These are phyloP conservation scores for Nakazawaea ambrosiae DNA, from an alignment of 805 yeast genomes.

Conservation along the genomic window DNA sequence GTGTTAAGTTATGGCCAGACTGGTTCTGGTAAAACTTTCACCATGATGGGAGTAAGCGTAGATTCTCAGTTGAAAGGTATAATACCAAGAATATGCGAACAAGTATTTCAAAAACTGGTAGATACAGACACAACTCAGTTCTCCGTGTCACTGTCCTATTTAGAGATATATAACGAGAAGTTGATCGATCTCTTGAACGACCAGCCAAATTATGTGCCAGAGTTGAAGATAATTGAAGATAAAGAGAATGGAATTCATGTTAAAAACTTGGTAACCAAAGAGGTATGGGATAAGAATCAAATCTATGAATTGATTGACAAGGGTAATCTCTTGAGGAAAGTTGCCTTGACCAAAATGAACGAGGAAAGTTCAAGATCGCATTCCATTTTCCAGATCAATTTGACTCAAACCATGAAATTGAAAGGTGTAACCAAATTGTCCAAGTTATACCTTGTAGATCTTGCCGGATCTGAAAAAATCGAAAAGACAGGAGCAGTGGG, in stretches of 20 bases:
- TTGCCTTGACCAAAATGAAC: conserved; percentile 63
- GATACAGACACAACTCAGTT: conserved; percentile 48
- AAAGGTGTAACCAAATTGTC: conserved; percentile 57
- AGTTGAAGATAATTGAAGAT: conserved; percentile 57
- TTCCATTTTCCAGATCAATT: conserved; percentile 63
- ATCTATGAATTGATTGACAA: conserved; percentile 48
- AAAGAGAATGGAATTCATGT: conserved; percentile 60
- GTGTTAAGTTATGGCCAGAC: conserved; percentile 77
- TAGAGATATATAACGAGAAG: conserved; percentile 63
- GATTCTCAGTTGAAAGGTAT: conserved; percentile 44
- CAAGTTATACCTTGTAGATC: conserved; percentile 67
- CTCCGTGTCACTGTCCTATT: conserved; percentile 60
- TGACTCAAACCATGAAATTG: conserved; percentile 50
- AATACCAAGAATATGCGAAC: conserved; percentile 65
- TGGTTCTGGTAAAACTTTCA: conserved; percentile 69
- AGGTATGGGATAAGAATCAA: conserved; percentile 53
- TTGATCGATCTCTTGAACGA: conserved; percentile 54
- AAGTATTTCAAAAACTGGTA: conserved; percentile 50
- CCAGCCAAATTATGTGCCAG: conserved; percentile 20
- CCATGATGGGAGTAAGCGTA: conserved; percentile 61
- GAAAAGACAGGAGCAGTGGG: conserved; percentile 75
- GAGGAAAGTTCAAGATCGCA: conserved; percentile 73
- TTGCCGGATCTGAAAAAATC: conserved; percentile 83
- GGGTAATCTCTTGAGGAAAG: conserved; percentile 52
- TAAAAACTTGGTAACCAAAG: conserved; percentile 57